Evolutionary conservation across 768 basidiomycete species (phyloP), one percentile per base, ranked within the genome.

Genomic region (Boletus bicolor): DNA sequence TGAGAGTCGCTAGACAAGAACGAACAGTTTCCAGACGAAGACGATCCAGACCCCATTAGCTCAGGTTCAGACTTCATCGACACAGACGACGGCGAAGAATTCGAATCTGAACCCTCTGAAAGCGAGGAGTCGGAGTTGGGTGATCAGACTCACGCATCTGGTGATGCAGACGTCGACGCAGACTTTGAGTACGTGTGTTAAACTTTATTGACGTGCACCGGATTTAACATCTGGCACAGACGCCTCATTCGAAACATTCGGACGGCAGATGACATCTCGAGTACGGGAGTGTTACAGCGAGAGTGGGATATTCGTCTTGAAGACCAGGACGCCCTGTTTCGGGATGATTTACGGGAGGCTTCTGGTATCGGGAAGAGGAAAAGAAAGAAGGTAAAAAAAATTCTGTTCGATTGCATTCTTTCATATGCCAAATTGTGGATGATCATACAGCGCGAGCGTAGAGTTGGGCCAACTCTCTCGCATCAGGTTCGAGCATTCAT

Each of bases 221-320:
- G 3, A 34, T 17, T 19, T 19, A 26, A 6, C 49, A 19, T 38
- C 26, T 28, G 17, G 47, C 44, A 34, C 59, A 90, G 89, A 56
- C 87, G 85, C 34, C 79, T 92, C 26, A 82, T 90, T 5, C 77
- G 82, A 56, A 81, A 80, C 44, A 88, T 91, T 53, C 79, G 85
- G 32, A 69, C 77, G 1, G 75, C 78, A 24, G 48, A 38, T 38
- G 49, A 64, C 34, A 26, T 64, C 34, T 64, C 62, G 26, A 61
- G 45, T n/a, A 60, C 54, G 4, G 54, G 34, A 79, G 84, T 54
- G 28, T 39, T 50, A 12, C 37, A 50, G 14, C 49, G 28, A 39
- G 37, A 50, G n/a, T 50, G 49, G 49, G 49, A 50, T 30, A 38
- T 50, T 15, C 19, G 49, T 9, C 49, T 50, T 43, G 82, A 85